Base-by-base conservation (phyloP, 2,329 filamentous ascomycete species). In the Fonsecaea nubica region DNA sequence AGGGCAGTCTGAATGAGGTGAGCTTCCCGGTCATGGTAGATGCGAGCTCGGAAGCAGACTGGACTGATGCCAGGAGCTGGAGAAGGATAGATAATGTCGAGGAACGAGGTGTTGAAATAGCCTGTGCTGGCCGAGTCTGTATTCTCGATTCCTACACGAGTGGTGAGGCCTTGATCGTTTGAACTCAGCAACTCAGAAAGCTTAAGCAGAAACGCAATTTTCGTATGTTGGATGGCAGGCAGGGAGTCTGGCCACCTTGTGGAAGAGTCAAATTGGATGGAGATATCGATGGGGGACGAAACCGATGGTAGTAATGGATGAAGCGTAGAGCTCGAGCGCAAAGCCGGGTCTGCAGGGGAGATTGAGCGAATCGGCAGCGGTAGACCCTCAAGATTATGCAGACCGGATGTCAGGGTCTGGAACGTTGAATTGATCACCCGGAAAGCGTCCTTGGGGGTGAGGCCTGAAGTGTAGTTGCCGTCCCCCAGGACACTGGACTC, bases 231-330 rank as follows among this genome's bases (percentile, higher is more conserved):
- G 63, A 98, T 97, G 4, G 94, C 93, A 3, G 87, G 87, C 8
- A 98, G 80, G 75, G 96, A 92, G 75, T 98, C 93, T 0, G 95
- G 95, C 95, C 95, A 99, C 72, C 92, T 90, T 54, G 89, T 90
- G 6, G 95, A 98, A 4, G 91, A 92, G 80, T 99, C 95, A 73
- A 99, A 98, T 75, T 94, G 93, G 56, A 99, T 84, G 50, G 93
- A 86, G 36, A 96, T 86, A 71, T 96, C 89, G 71, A 93, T 90
- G 0, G 92, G 90, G 10, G 74, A 69, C 7, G 72, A 66, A 36
- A 65, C 67, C 21, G 70, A 67, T 32, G 71, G 70, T 48, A 72
- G 69, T 15, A 74, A 68, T 25, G 77, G 74, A 36, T 75, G 64
- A 52, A 69, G 73, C 25, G 79, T 72, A 1, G 80, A 92, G 1